Conservation (phyloP, 768 basidiomycete species). For the Pulveroboletus ravenelii region DNA sequence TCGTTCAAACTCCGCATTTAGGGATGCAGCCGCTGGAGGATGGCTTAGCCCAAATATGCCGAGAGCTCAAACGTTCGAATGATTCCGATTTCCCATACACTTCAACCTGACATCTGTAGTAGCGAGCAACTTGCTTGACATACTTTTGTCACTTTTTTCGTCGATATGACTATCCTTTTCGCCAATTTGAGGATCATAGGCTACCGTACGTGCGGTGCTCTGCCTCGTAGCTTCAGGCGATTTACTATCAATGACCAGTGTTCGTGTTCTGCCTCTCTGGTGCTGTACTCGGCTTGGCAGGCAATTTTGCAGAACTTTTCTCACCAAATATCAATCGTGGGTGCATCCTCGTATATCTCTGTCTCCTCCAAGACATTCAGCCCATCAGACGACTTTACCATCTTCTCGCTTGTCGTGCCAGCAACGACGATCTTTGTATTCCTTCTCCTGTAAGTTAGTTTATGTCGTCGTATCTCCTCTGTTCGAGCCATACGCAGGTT, state of each 20-base stretch:
- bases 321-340: conserved; percentile 60
- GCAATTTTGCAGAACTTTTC: conserved; percentile 64
- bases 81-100: conserved; percentile 11
- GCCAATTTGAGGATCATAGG: conserved; percentile 48
- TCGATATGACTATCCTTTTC: conserved; percentile 57
- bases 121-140: conserved; percentile 6
- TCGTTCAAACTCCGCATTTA: conserved; percentile 14
- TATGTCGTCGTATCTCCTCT: not conserved
- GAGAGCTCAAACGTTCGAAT: conserved; percentile 4
- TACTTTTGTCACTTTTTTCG: not conserved
- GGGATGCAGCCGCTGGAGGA: not conserved
- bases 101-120: conserved; percentile 1
- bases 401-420: conserved; percentile 63
- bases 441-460: conserved; percentile 46
- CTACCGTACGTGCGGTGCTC: conserved; percentile 40
- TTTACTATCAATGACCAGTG: conserved; percentile 31
- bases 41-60: conserved; percentile 15
- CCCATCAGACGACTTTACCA: conserved; percentile 58
- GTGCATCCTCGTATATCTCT: conserved; percentile 21
- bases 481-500: conserved; percentile 37
- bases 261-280: conserved; percentile 37
- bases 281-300: conserved; percentile 62
- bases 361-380: not conserved
- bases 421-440: conserved; percentile 62
- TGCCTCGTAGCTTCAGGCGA: not conserved